Evolutionary conservation across 495 filamentous ascomycete species (phyloP).

Genomic region (Viridothelium virens): DNA sequence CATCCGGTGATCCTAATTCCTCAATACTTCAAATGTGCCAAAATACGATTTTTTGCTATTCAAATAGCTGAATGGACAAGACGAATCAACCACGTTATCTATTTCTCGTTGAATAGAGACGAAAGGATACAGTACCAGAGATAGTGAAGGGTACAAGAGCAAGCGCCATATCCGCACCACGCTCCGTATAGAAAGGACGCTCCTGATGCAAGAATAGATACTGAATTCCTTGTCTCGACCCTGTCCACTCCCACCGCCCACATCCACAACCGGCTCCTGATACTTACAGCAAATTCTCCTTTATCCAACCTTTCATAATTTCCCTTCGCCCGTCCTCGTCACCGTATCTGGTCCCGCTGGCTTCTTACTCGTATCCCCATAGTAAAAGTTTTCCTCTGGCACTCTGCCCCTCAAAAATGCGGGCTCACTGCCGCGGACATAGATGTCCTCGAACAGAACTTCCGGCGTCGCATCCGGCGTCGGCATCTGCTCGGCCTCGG

Average conservation of each 20-base stretch:
- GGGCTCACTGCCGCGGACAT: constrained; percentile 86
- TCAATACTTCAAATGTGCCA: no score
- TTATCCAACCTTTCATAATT: not conserved
- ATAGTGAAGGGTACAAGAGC: not conserved
- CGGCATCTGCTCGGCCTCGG: constrained; percentile 77
- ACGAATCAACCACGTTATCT: no score
- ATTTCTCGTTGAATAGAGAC: no score
- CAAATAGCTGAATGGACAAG: no score
- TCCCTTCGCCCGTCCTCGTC: constrained; percentile 5
- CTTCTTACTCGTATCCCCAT: constrained; percentile 32
- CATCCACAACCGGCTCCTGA: not conserved
- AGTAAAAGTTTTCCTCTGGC: constrained; percentile 92
- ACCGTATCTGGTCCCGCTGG: not conserved
- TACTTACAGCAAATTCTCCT: not conserved
- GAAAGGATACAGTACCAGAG: not conserved
- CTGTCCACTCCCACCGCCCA: not conserved
- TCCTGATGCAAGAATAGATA: not conserved
- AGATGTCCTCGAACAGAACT: constrained; percentile 94
- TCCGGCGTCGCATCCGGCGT: constrained; percentile 65
- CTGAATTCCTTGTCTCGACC: not conserved
- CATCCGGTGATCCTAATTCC: not conserved
- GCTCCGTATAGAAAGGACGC: not conserved
- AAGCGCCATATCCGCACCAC: not conserved
- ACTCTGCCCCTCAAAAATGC: constrained; percentile 82
- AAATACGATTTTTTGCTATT: not conserved